These are phyloP conservation scores for Hydnomerulius pinastri DNA, from an alignment of 768 basidiomycete genomes.

Conservation along the genomic window DNA sequence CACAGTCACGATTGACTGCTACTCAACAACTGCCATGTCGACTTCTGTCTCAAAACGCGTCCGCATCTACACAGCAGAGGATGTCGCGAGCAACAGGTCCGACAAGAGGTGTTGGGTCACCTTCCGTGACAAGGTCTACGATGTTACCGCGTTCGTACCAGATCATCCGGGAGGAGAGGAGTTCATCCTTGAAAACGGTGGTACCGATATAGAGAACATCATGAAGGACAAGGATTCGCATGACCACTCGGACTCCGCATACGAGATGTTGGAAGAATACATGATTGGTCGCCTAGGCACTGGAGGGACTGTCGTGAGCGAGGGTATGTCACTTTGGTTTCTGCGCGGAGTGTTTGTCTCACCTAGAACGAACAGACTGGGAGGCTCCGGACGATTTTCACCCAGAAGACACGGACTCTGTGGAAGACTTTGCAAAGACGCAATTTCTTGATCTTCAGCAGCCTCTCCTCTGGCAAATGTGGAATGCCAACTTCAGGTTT, in stretches of 20 bases:
- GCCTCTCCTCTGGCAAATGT: conserved; percentile 85
- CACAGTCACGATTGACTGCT: conserved; percentile 6
- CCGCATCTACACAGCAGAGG: conserved; percentile 73
- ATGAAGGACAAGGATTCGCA: conserved; percentile 86
- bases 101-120: conserved; percentile 79
- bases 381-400: conserved; percentile 87
- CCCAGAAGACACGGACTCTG: conserved; percentile 85
- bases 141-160: conserved; percentile 78
- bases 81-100: conserved; percentile 66
- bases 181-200: conserved; percentile 78
- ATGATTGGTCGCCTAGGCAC: conserved; percentile 80
- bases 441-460: conserved; percentile 88
- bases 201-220: conserved; percentile 73
- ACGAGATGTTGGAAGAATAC: conserved; percentile 89
- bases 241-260: conserved; percentile 89
- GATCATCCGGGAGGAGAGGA: conserved; percentile 98
- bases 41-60: conserved; percentile 59
- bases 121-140: conserved; percentile 82
- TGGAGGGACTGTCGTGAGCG: conserved; percentile 71
- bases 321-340: conserved; percentile 54
- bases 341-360: conserved; percentile 7
- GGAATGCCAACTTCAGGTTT: conserved; percentile 82
- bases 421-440: conserved; percentile 83
- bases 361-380: conserved; percentile 60
- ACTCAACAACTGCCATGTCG: conserved; percentile 46